These are phyloP conservation scores for Anthoceros angustus DNA, from an alignment of 225 moss, liverwort and hornwort genomes.

Conservation along the genomic window DNA sequence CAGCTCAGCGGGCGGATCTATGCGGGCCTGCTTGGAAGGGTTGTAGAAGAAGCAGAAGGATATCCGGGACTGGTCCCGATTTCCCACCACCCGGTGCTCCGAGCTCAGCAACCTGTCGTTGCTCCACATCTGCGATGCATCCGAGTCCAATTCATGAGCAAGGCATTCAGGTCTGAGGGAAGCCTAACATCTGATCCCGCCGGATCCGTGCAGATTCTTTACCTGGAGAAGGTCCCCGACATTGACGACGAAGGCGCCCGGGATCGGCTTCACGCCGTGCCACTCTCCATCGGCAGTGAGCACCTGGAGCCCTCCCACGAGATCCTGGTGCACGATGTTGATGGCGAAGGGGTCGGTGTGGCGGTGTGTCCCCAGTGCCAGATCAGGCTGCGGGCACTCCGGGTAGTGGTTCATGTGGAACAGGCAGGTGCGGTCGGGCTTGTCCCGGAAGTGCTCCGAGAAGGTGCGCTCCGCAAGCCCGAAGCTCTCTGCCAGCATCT, in stretches of 20 bases:
- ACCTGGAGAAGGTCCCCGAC: slow-evolving; percentile 12
- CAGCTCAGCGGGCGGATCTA: slow-evolving; percentile 9
- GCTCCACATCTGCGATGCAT: slow-evolving; percentile 6
- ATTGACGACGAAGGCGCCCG: slow-evolving; percentile 17
- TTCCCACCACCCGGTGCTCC: slow-evolving; percentile 13
- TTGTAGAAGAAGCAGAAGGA: slow-evolving; percentile 12
- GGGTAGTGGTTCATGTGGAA: slow-evolving; percentile 12
- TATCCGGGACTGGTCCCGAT: neutral
- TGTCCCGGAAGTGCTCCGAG: slow-evolving; percentile 6
- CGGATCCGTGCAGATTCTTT: neutral
- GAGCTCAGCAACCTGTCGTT: slow-evolving; percentile 14
- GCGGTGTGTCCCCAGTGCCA: slow-evolving; percentile 8
- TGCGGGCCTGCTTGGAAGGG: neutral
- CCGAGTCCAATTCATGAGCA: neutral
- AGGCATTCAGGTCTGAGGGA: neutral
- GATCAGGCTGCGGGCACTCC: slow-evolving; percentile 12
- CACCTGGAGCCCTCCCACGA: slow-evolving; percentile 14
- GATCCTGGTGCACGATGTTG: slow-evolving; percentile 13
- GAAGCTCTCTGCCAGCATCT: slow-evolving; percentile 7
- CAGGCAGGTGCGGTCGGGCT: neutral
- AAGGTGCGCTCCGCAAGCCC: slow-evolving; percentile 7
- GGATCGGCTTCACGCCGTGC: slow-evolving; percentile 14
- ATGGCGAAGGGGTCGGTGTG: slow-evolving; percentile 12
- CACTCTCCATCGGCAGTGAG: slow-evolving; percentile 8
- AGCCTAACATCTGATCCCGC: too few relatives aligned